Evolutionary conservation across 2,329 filamentous ascomycete genomes (phyloP), one percentile per base, ranked within the genome.

Genomic region (Penicillium rolfsii): DNA sequence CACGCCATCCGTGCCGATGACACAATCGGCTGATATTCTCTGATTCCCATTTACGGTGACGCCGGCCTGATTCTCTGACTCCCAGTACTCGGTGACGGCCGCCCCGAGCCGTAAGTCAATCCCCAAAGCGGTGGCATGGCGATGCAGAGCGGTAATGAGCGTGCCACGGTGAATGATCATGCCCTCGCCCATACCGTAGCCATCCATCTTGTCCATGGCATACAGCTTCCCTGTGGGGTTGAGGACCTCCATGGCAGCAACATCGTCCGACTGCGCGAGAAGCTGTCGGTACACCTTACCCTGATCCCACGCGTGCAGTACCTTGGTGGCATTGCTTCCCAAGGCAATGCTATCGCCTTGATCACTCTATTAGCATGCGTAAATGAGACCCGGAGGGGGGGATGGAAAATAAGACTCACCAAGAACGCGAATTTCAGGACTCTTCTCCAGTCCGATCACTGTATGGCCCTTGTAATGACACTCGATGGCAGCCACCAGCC

Each of bases 401-500:
- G 8, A 48, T 22, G 40, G 33, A 19, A 41, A 33, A 22, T 28
- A 57, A 3, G 24, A 52, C 40, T 35, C 57, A 50, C 41, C 41
- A 45, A 45, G 41, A 45, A 45, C 41, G 41, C 41, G 41, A 45
- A 45, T 45, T n/a, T 45, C 41, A 19, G 41, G 41, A 45, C 41
- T 45, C 41, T 45, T 45, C 50, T 64, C 59, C 6, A 64, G 56
- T 8, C 62, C 61, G 52, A 65, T 64, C 14, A 71, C 70, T 6
- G 40, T 63, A 35, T 69, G 64, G 11, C 65, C 65, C 16, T 63
- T 69, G 6, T 67, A 66, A 52, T 68, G 59, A 55, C 68, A 70
- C 64, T 71, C 70, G n/a, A 72, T 68, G 11, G 70, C 70, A 3
- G 68, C 68, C 46, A 67, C 65, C 11, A 72, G 59, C 4, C 70